A percentile compares a stretch with the other conserved stretches of the same genome.
Evolutionary conservation across 2,329 filamentous ascomycete genomes (phyloP).

Genomic region (Nectriaceae sp.): DNA sequence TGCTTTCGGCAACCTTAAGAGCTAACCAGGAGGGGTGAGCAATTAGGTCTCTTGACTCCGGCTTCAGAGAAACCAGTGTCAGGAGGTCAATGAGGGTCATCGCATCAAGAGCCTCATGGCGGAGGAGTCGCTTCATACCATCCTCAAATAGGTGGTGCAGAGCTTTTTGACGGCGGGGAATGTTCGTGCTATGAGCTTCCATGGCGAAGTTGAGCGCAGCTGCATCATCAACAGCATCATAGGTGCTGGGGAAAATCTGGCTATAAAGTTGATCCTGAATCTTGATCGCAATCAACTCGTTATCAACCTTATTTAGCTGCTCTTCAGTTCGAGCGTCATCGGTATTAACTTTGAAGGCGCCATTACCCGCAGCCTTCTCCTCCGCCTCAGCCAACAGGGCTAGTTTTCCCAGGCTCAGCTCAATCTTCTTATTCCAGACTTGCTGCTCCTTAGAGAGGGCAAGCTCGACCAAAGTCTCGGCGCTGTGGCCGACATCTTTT

Average conservation of each 20-base stretch:
- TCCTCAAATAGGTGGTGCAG: constrained; percentile 73
- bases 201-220: constrained; percentile 77
- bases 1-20: constrained; percentile 60
- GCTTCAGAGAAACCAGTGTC: constrained; percentile 65
- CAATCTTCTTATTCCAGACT: constrained; percentile 90
- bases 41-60: constrained; percentile 53
- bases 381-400: constrained; percentile 66
- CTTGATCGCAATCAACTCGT: constrained; percentile 66
- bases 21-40: constrained; percentile 74
- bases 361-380: constrained; percentile 29
- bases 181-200: constrained; percentile 61
- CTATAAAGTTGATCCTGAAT: constrained; percentile 80
- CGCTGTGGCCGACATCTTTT: constrained; percentile 73
- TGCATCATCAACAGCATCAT: constrained; percentile 74
- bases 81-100: constrained; percentile 71
- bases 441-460: constrained; percentile 74
- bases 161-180: constrained; percentile 62
- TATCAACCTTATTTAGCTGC: constrained; percentile 56
- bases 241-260: constrained; percentile 68
- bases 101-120: constrained; percentile 70
- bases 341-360: constrained; percentile 40
- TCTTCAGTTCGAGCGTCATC: constrained; percentile 42
- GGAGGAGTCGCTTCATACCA: constrained; percentile 68
- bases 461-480: constrained; percentile 68
- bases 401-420: constrained; percentile 87